A percentile compares a stretch with the other conserved stretches of the same genome.
phyloP scores from a whole-genome alignment of 352 stramenopile species.

The Pelagophyceae sp. region DNA sequence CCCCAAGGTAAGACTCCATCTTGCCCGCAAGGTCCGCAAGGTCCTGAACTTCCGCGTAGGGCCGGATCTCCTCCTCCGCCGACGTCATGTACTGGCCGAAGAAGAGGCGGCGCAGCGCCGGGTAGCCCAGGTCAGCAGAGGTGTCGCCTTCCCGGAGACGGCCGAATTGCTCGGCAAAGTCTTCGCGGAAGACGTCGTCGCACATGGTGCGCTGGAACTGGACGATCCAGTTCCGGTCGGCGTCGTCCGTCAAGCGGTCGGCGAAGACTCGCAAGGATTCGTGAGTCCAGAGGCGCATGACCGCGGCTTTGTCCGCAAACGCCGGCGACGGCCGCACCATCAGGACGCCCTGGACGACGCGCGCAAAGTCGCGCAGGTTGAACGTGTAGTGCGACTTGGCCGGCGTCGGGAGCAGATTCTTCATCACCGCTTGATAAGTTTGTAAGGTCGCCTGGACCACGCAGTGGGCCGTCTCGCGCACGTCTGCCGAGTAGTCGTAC shows the following conservation, averaged over 20 bases:
- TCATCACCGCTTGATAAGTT: slow-evolving; percentile 71
- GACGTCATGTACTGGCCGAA: slow-evolving; percentile 74
- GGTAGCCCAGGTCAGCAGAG: slow-evolving; percentile 39
- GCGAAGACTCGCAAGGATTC: slow-evolving; percentile 85
- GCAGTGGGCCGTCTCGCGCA: slow-evolving; percentile 49
- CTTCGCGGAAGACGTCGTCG: slow-evolving; percentile 68
- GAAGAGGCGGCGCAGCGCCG: slow-evolving; percentile 77
- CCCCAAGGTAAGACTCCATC: slow-evolving; percentile 71
- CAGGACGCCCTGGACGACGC: slow-evolving; percentile 83
- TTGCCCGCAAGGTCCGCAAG: slow-evolving; percentile 65
- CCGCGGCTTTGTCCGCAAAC: slow-evolving; percentile 57
- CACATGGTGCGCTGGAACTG: slow-evolving; percentile 70
- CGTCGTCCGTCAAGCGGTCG: slow-evolving; percentile 79
- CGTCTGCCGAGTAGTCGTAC: slow-evolving; percentile 61
- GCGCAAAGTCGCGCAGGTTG: slow-evolving; percentile 82
- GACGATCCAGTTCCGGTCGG: slow-evolving; percentile 81
- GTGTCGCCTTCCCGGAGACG: slow-evolving; percentile 44
- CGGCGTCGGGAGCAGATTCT: slow-evolving; percentile 73
- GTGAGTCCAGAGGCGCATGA: slow-evolving; percentile 83
- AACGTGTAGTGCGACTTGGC: slow-evolving; percentile 92
- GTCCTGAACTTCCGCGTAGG: slow-evolving; percentile 45
- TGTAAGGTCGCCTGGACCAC: slow-evolving; percentile 79
- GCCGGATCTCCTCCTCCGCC: slow-evolving; percentile 32
- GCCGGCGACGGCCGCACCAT: slow-evolving; percentile 64
- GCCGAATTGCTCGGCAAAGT: slow-evolving; percentile 74